Base-by-base conservation (phyloP, 2,329 filamentous ascomycete species). In the Chlorencoelia australis region DNA sequence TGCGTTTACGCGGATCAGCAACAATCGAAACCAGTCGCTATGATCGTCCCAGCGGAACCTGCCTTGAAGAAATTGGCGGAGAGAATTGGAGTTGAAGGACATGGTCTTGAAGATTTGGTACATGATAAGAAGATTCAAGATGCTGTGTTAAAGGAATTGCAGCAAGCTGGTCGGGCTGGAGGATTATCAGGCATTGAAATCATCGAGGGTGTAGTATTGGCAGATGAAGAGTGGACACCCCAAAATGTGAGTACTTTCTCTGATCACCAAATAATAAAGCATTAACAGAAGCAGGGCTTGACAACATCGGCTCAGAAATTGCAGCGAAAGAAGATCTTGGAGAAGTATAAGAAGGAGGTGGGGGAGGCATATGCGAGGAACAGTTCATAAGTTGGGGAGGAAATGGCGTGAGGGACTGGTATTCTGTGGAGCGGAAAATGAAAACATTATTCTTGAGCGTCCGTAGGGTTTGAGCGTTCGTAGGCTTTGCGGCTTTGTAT, bases 221-320 rank as follows among this genome's bases (percentile, higher is more conserved):
- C 79, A 0, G 82, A 89, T 46, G 85, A 89, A 55, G 86, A 93
- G 60, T 94, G 86, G 86, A 89, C 81, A 37, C 82, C 86, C 35
- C 71, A 77, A 41, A 91, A 79, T 56, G 84, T 89, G 66, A 78
- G 82, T 72, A 15, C 21, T 20, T 5, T 13, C 27, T 28, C 5
- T 8, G 9, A 8, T 19, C n/a, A 19, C 11, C 30, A 20, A 59
- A 59, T 42, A 55, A 60, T 51, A 52, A 60, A 56, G 34, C 37
- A 51, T 60, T 61, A 54, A 60, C 47, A 30, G 19, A 42, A 20
- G 36, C 46, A 82, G 78, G 67, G 68, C 39, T 66, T 76, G 39
- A 71, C 79, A 37, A 82, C 79, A 31, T 77, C 79, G 8, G 79
- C 79, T 3, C 79, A 83, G 59, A 84, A 84, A 55, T 65, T 84